A percentile compares a stretch with the other conserved stretches of the same genome.
phyloP scores from a whole-genome alignment of 1,139 yeast species.

The Diutina rugosa region DNA sequence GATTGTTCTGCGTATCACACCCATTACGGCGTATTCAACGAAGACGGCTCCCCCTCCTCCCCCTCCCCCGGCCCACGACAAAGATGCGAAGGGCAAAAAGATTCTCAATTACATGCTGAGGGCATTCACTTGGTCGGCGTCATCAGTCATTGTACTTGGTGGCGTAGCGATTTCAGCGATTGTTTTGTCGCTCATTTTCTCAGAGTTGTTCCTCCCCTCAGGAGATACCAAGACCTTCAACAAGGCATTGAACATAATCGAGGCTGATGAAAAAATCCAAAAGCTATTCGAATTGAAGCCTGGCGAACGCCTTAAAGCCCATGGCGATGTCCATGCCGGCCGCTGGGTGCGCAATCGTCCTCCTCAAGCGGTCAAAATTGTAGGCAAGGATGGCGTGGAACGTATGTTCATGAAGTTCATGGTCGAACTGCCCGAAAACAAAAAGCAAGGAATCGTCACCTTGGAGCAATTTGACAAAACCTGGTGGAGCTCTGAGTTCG shows the following conservation, averaged over 20 bases:
- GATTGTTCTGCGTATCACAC: neutral
- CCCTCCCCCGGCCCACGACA: conserved; percentile 23
- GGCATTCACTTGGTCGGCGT: conserved; percentile 47
- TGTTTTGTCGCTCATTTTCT: conserved; percentile 62
- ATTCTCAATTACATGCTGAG: conserved; percentile 31
- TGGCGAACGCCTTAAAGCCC: conserved; percentile 62
- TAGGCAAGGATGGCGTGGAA: conserved; percentile 64
- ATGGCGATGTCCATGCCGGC: conserved; percentile 60
- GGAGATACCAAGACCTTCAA: conserved; percentile 88
- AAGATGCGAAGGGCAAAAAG: conserved; percentile 25
- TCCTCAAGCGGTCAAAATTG: conserved; percentile 39
- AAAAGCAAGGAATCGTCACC: conserved; percentile 51
- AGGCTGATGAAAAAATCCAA: conserved; percentile 52
- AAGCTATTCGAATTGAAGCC: conserved; percentile 38
- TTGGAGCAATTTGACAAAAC: conserved; percentile 65
- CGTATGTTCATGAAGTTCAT: conserved; percentile 78
- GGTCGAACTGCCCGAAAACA: conserved; percentile 46
- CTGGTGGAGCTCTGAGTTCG: conserved; percentile 57
- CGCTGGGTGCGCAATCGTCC: conserved; percentile 88
- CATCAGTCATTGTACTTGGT: conserved; percentile 50
- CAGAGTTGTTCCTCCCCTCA: conserved; percentile 75
- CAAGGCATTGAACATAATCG: conserved; percentile 67
- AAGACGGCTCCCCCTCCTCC: conserved; percentile 22
- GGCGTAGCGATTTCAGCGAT: conserved; percentile 57
- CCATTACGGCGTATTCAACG: conserved; percentile 10